Conservation (phyloP, 2,329 filamentous ascomycete species). For the Nothophoma quercina region DNA sequence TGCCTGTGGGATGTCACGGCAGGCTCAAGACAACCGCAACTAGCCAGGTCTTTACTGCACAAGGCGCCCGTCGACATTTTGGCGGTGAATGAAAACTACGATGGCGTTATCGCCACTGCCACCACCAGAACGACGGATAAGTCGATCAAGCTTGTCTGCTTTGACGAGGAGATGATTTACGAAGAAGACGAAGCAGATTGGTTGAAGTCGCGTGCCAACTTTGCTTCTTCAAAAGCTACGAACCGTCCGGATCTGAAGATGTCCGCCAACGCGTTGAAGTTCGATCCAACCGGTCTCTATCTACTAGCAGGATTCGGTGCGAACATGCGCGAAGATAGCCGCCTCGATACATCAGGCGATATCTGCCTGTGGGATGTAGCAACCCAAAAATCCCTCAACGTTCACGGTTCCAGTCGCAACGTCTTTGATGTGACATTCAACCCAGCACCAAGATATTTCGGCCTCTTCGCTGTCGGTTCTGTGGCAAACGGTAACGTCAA, state of each 20-base stretch:
- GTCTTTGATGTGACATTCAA: constrained; percentile 69
- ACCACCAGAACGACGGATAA: constrained; percentile 45
- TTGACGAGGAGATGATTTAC: constrained; percentile 20
- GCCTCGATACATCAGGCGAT: constrained; percentile 57
- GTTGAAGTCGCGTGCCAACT: constrained; percentile 21
- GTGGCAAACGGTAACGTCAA: constrained; percentile 50
- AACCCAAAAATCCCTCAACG: constrained; percentile 49
- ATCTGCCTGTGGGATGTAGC: constrained; percentile 62
- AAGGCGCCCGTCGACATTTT: constrained; percentile 61
- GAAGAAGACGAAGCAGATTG: constrained; percentile 25
- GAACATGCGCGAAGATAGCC: constrained; percentile 37
- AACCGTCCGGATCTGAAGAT: constrained; percentile 39
- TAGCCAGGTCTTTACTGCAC: constrained; percentile 49
- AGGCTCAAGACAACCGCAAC: constrained; percentile 32
- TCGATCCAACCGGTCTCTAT: constrained; percentile 47
- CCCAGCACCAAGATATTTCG: constrained; percentile 41
- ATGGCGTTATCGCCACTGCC: constrained; percentile 59
- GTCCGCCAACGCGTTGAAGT: constrained; percentile 42
- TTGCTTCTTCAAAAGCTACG: constrained; percentile 40
- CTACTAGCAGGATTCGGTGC: constrained; percentile 65
- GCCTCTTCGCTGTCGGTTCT: constrained; percentile 63
- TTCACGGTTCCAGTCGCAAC: constrained; percentile 59
- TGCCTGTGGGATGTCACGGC: constrained; percentile 49
- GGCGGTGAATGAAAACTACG: constrained; percentile 48
- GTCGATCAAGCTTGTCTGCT: constrained; percentile 44